Conservation (phyloP, 345 rosid species). For the Eucalyptus marginata region DNA sequence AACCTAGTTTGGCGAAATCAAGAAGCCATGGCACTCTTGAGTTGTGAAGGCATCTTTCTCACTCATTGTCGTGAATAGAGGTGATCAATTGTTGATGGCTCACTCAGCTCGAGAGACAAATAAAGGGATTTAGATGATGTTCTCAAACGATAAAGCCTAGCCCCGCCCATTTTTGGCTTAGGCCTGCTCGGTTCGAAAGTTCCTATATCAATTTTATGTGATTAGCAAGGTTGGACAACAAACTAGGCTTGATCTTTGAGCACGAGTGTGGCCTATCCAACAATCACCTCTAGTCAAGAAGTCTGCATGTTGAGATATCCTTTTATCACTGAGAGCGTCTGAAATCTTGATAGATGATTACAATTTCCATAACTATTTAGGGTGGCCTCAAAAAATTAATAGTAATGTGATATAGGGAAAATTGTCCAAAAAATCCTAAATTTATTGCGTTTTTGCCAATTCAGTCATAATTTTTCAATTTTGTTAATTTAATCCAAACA, state of each 20-base stretch:
- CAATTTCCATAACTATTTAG: rapidly evolving
- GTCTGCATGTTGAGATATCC: not conserved
- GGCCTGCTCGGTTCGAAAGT: not conserved
- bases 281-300: not conserved
- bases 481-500: rapidly evolving
- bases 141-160: not conserved
- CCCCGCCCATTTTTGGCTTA: not conserved
- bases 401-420: not conserved
- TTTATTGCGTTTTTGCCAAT: rapidly evolving
- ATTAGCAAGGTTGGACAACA: not conserved
- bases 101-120: not conserved
- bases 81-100: not conserved
- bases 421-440: not conserved
- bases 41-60: not conserved
- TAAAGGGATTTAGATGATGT: not conserved
- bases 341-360: not conserved
- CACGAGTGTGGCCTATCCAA: rapidly evolving
- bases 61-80: not conserved
- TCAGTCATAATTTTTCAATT: rapidly evolving
- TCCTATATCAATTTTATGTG: not conserved
- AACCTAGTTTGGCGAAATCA: not conserved
- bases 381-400: not conserved
- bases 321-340: rapidly evolving
- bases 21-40: not conserved
- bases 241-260: not conserved